Base-by-base conservation (phyloP, 495 filamentous ascomycete genomes). In the Neurospora sp. region DNA sequence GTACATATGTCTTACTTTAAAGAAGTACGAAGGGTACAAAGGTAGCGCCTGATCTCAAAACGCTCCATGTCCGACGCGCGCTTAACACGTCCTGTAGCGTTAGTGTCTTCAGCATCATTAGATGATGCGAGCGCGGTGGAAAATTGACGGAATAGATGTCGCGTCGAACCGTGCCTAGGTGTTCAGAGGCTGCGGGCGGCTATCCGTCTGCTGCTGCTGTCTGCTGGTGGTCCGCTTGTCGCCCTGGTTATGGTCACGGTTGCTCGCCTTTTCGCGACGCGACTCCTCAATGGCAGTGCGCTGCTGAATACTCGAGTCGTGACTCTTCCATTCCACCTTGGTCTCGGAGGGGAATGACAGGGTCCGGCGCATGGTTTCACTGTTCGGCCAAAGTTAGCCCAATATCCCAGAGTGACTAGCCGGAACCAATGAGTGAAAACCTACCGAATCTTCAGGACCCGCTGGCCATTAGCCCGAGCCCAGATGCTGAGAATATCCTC, bases 401-500 rank as follows among this genome's bases (percentile, higher is more conserved):
- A 16, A 31, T 12, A 65, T 65, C 53, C 53, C 14, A 65, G 44
- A 61, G 53, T 65, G 53, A 16, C 53, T 65, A 65, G 9, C 22
- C 14, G 27, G 3, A 35, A 18, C 3, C 27, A 18, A 16, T 73
- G 39, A 74, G 10, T 46, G 27, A 16, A 53, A 40, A 79, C 88
- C 77, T 88, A 97, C 93, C 94, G 90, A 75, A 99, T 97, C 86
- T 98, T 98, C 78, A 98, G 92, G 82, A 97, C 96, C 77, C 93
- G 89, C 74, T 93, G 92, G 20, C 94, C 94, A 76, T 96, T 91
- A 76, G 92, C 94, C 79, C 93, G 91, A 59, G 94, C 96, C 96
- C 96, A 99, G 77, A 99, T 93, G 83, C 93, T 97, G 80, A 99
- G 87, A 48, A 98, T 95, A 78, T 99, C 96, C 83, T 99, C 96